phyloP scores from a whole-genome alignment of 2,329 filamentous ascomycete genomes.

The Chaetomiaceae sp. region DNA sequence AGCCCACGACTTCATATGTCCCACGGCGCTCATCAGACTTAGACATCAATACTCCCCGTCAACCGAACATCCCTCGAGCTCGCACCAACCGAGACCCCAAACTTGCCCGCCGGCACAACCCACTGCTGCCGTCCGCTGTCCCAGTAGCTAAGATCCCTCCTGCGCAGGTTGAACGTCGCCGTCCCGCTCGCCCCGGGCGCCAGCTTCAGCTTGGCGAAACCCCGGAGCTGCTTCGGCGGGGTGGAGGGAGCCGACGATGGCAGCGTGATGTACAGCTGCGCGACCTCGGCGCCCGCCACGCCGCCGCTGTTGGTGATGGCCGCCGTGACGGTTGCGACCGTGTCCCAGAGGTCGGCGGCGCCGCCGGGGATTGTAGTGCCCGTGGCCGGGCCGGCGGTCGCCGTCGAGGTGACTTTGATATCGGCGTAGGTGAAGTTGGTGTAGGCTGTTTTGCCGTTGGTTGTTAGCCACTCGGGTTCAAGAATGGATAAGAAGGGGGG shows the following conservation, averaged over 20 bases:
- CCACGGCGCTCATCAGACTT: no score
- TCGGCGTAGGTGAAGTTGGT: constrained; percentile 61
- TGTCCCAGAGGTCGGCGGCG: constrained; percentile 43
- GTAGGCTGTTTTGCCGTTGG: constrained; percentile 46
- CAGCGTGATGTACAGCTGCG: constrained; percentile 54
- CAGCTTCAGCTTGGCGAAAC: constrained; percentile 57
- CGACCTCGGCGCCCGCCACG: constrained; percentile 59
- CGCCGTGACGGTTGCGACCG: constrained; percentile 48
- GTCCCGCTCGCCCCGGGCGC: constrained; percentile 43
- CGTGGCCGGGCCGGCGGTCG: constrained; percentile 37
- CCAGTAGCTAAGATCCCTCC: constrained; percentile 63
- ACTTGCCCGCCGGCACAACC: constrained; percentile 46
- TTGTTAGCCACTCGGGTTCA: background rate
- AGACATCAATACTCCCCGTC: constrained; percentile 31
- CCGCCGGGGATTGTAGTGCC: constrained; percentile 42
- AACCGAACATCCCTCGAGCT: constrained; percentile 45
- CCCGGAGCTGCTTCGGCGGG: constrained; percentile 51
- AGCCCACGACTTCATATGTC: no score
- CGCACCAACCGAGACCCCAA: constrained; percentile 41
- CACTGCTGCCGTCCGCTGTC: constrained; percentile 57
- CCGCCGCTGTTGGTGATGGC: constrained; percentile 62
- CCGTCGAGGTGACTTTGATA: constrained; percentile 40
- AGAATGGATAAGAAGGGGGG: background rate
- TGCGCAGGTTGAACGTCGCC: constrained; percentile 50
- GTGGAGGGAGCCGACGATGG: constrained; percentile 37